Evolutionary conservation across 345 rosid genomes (phyloP).

Genomic region (Eucalyptus polyanthemos): DNA sequence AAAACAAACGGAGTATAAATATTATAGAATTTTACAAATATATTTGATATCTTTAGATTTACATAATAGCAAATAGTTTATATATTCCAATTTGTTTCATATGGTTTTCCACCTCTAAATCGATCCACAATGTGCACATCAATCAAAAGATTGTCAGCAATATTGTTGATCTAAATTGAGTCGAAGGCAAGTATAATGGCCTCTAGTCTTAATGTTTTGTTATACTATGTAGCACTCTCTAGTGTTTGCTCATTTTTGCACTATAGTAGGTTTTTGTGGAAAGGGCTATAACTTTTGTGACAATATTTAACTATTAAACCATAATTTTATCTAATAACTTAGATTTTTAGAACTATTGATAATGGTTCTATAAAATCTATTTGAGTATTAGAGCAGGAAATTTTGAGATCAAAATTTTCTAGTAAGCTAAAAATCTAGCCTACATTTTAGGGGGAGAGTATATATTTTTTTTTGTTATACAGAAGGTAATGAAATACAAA

Average conservation of each 20-base stretch:
- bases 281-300: background rate
- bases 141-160: background rate
- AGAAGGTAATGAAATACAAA: background rate
- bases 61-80: background rate
- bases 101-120: background rate
- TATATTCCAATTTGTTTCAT: background rate
- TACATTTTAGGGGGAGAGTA: background rate
- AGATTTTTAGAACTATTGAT: background rate
- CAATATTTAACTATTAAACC: background rate
- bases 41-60: too few species aligned
- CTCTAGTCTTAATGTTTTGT: background rate
- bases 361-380: background rate
- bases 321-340: background rate
- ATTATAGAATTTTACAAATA: background rate
- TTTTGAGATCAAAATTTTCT: background rate
- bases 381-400: accelerated
- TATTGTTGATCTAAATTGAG: background rate
- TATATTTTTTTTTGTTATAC: background rate
- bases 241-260: background rate
- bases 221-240: background rate
- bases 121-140: background rate
- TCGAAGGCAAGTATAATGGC: background rate
- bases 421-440: background rate
- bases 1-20: background rate
- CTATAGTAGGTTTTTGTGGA: background rate